Base-by-base conservation (phyloP, 495 filamentous ascomycete genomes). In the Penicillium salamii region DNA sequence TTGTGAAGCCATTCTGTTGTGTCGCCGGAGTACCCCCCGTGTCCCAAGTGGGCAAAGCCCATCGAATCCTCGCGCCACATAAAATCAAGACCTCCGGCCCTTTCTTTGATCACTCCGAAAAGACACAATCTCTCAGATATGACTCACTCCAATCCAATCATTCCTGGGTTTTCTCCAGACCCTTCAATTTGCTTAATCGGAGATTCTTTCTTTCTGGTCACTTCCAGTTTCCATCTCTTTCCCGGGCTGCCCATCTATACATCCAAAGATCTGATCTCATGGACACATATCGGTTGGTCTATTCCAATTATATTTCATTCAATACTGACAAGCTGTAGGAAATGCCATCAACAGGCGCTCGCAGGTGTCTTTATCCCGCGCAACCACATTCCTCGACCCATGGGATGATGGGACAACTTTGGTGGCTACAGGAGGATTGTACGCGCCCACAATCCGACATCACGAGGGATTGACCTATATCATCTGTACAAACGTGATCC, bases 211-310 rank as follows among this genome's bases (percentile, higher is more conserved):
- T 72, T 68, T 50, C 54, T 66, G 15, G 60, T 65, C 13, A 66
- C 60, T 13, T 71, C 69, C 8, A 65, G 55, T 19, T 74, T 72
- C 44, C 65, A 68, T 45, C 42, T 61, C 17, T 74, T 67, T 42
- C 69, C 70, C 0, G 70, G 70, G 0, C 26, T 71, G 2, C 70
- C 69, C 13, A 59, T 74, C n/a, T 69, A 71, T 43, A 59, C 57
- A 8, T 61, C 58, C 14, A 62, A 59, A 37, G 62, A 74, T 44
- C 49, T 74, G 14, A 49, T 51, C 7, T 35, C 50, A 35, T 72
- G 70, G 61, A 60, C 44, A n/a, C 61, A 54, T 28, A 54, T 54
- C 18, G 55, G 55, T 54, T 51, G 36, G n/a, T 20, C 3, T 5
- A 21, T 17, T 29, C 6, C 13, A 4, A 20, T 17, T 18, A 6